Percentiles rank a stretch among this genome's conserved stretches.
Conservation (phyloP, 768 basidiomycete species). For the Boletus pseudo-olivaceus region DNA sequence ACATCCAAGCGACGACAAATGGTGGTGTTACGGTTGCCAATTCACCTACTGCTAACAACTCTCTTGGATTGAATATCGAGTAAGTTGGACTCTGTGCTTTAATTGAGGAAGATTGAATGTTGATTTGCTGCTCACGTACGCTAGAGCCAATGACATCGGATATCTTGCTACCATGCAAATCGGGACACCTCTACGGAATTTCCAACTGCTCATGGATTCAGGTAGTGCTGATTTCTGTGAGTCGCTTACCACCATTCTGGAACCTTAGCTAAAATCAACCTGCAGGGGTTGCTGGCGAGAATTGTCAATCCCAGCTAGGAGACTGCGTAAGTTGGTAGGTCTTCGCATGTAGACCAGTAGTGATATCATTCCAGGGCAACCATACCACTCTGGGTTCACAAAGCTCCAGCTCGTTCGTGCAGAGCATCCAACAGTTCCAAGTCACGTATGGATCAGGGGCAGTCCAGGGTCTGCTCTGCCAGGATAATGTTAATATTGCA, state of each 20-base stretch:
- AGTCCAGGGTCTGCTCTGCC: constrained; percentile 61
- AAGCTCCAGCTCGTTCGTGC: constrained; percentile 60
- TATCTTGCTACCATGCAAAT: constrained; percentile 60
- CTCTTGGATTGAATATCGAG: constrained; percentile 71
- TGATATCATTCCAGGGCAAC: constrained; percentile 44
- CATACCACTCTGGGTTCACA: constrained; percentile 64
- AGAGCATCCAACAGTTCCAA: constrained; percentile 47
- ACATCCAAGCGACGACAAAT: constrained; percentile 33
- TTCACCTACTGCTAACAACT: constrained; percentile 42
- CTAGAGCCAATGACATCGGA: constrained; percentile 49
- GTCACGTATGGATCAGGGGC: constrained; percentile 69
- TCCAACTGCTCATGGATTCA: constrained; percentile 63
- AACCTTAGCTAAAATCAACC: neutral
- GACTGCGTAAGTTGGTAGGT: constrained; percentile 37
- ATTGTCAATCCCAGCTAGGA: constrained; percentile 43
- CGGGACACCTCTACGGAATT: constrained; percentile 60
- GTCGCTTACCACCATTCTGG: neutral
- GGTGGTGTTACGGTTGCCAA: constrained; percentile 43
- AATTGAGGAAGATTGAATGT: neutral
- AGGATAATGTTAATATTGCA: constrained; percentile 61
- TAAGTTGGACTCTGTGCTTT: constrained; percentile 30
- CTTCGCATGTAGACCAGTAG: neutral
- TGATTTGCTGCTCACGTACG: constrained; percentile 1
- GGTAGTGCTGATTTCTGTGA: constrained; percentile 63
- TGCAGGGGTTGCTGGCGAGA: constrained; percentile 50